Percentiles rank a stretch among this genome's conserved stretches.
Evolutionary conservation across 441 rosid genomes (phyloP).

Genomic region (Flueggea neowawraea): DNA sequence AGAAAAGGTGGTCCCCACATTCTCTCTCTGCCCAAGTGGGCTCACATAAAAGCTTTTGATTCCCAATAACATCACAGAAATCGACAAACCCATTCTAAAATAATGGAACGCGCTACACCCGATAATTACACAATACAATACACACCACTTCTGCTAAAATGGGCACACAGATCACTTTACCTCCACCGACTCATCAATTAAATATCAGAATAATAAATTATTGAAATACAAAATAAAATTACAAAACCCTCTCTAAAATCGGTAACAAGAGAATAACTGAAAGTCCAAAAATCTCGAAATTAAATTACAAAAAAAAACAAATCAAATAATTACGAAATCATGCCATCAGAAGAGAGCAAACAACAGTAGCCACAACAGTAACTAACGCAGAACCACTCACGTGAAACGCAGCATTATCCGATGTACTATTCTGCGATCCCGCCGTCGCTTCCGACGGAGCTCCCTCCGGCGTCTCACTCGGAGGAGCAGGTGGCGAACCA

Average conservation of each 20-base stretch:
- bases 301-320: neutral
- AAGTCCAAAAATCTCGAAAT: too few species aligned
- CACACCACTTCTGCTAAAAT: too few species aligned
- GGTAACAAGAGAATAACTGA: too few species aligned
- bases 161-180: neutral
- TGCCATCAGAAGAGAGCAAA: constrained; percentile 35
- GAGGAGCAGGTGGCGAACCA: constrained; percentile 91
- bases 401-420: constrained; percentile 35
- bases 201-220: constrained; percentile 8
- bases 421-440: constrained; percentile 39
- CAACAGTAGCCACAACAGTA: constrained; percentile 23
- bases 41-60: too few species aligned
- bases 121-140: neutral
- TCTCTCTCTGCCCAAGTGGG: too few species aligned
- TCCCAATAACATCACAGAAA: neutral
- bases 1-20: too few species aligned
- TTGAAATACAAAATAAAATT: neutral
- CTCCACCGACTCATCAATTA: neutral
- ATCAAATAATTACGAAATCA: constrained; percentile 38
- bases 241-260: neutral
- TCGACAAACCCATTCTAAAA: constrained; percentile 13
- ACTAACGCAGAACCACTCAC: constrained; percentile 37
- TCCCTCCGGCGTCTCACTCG: constrained; percentile 48
- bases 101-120: constrained; percentile 4
- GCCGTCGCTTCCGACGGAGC: constrained; percentile 61